These are phyloP conservation scores for Cercospora sp. DNA, from an alignment of 2,329 filamentous ascomycete genomes.

Conservation along the genomic window DNA sequence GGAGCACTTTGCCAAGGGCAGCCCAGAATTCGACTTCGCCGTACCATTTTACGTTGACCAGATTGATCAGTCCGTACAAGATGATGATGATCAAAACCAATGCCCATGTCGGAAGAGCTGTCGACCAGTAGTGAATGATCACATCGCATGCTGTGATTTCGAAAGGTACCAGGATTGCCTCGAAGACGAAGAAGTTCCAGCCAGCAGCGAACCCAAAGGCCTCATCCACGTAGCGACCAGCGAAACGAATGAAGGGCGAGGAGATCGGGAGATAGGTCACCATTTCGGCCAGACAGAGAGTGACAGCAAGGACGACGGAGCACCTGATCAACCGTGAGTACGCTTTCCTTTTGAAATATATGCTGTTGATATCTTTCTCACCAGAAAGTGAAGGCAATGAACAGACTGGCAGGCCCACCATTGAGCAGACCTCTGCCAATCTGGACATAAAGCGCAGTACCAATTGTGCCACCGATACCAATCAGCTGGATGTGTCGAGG, in stretches of 20 bases:
- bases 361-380: background rate
- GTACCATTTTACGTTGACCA: slow-evolving; percentile 72
- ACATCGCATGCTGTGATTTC: slow-evolving; percentile 56
- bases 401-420: slow-evolving; percentile 49
- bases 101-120: slow-evolving; percentile 52
- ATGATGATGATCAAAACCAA: slow-evolving; percentile 63
- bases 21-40: slow-evolving; percentile 74
- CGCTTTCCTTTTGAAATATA: no score
- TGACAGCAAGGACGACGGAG: slow-evolving; percentile 29
- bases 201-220: slow-evolving; percentile 56
- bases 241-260: slow-evolving; percentile 76
- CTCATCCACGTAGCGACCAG: slow-evolving; percentile 72
- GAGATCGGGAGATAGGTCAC: slow-evolving; percentile 74
- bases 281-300: slow-evolving; percentile 66
- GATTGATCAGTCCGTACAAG: slow-evolving; percentile 62
- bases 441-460: slow-evolving; percentile 51
- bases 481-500: slow-evolving; percentile 51
- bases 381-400: slow-evolving; percentile 50
- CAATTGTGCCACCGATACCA: slow-evolving; percentile 46
- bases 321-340: slow-evolving; percentile 16
- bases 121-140: slow-evolving; percentile 61
- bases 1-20: slow-evolving; percentile 58
- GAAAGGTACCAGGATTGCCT: slow-evolving; percentile 34
- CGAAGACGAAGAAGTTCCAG: slow-evolving; percentile 37
- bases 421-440: slow-evolving; percentile 50